Conservation (phyloP, 208 protist genomes). For the Acanthamoeba healyi region DNA sequence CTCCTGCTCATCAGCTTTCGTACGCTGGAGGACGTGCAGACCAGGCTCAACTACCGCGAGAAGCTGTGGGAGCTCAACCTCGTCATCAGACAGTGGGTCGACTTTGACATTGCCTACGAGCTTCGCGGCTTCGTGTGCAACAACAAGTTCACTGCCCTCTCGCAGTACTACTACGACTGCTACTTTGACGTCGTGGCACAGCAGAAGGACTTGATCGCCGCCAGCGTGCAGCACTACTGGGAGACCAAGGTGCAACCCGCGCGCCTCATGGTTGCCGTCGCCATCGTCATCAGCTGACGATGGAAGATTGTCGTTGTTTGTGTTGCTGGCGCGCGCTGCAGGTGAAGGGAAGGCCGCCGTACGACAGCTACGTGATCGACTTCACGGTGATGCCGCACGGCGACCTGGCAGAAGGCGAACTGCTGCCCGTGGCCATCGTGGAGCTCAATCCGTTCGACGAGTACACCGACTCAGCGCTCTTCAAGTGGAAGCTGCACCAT, state of each 20-base stretch:
- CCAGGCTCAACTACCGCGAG: neutral
- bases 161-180: conserved; percentile 76
- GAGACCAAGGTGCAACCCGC: neutral
- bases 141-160: conserved; percentile 68
- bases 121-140: conserved; percentile 64
- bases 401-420: neutral
- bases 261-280: too few species aligned
- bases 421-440: conserved; percentile 50
- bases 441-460: conserved; percentile 74
- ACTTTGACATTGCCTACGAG: conserved; percentile 73
- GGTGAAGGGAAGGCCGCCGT: conserved; percentile 64
- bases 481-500: conserved; percentile 71
- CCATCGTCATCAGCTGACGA: too few species aligned
- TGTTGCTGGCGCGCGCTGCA: neutral
- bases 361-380: conserved; percentile 70
- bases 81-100: conserved; percentile 63
- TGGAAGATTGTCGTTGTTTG: too few species aligned
- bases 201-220: conserved; percentile 39
- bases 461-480: conserved; percentile 65
- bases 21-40: conserved; percentile 49
- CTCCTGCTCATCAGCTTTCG: conserved; percentile 70
- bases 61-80: conserved; percentile 72
- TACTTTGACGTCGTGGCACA: conserved; percentile 54
- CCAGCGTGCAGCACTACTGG: conserved; percentile 69
- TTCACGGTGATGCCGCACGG: conserved; percentile 38